Evolutionary conservation across 768 basidiomycete genomes (phyloP).

Genomic region (Baorangia bicolor): DNA sequence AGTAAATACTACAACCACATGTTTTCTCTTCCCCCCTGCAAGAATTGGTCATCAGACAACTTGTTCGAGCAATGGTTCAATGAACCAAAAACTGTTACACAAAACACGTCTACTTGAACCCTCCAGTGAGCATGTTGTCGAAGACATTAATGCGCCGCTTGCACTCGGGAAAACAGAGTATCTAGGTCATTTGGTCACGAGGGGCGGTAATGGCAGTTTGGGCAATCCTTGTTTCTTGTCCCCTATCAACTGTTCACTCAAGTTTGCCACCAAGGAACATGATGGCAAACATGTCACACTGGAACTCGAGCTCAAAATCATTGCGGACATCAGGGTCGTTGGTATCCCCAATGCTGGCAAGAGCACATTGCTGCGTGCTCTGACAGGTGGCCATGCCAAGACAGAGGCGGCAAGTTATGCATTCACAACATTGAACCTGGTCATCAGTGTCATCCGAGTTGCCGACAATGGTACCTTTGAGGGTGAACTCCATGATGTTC

Average conservation of each 20-base stretch:
- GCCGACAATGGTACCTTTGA: conserved; percentile 76
- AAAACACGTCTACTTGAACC: no score
- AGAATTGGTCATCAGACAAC: no score
- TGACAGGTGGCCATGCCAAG: conserved; percentile 82
- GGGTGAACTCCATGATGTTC: conserved; percentile 49
- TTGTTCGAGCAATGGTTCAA: no score
- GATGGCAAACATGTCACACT: conserved; percentile 74
- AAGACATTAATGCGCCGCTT: conserved; percentile 49
- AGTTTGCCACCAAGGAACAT: conserved; percentile 78
- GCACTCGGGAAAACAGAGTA: conserved; percentile 53
- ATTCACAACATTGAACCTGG: conserved; percentile 94
- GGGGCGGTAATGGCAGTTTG: conserved; percentile 77
- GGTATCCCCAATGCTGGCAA: conserved; percentile 96
- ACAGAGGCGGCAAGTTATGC: conserved; percentile 88
- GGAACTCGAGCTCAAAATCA: conserved; percentile 87
- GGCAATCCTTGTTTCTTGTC: conserved; percentile 88
- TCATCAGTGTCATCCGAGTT: conserved; percentile 87
- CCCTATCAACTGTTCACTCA: conserved; percentile 71
- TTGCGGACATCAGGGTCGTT: conserved; percentile 94
- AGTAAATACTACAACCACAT: no score
- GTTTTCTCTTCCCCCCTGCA: no score
- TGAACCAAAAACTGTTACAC: no score
- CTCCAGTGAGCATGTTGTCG: conserved; percentile 36
- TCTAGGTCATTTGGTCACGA: conserved; percentile 64
- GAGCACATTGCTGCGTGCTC: conserved; percentile 88